Conservation (phyloP, 345 rosid genomes). For the Bruguiera parviflora region DNA sequence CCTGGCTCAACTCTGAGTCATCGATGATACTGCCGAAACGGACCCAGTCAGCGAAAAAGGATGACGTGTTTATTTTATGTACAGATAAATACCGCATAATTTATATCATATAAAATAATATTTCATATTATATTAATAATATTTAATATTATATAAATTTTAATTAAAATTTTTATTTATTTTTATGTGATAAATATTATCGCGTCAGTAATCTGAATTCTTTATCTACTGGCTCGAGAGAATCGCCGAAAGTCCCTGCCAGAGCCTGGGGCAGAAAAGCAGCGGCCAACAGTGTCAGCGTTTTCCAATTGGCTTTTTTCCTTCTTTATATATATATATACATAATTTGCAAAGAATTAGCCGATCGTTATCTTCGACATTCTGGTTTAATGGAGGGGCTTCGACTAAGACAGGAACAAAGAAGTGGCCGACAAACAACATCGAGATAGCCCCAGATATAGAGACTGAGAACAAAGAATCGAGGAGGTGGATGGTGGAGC, state of each 20-base stretch:
- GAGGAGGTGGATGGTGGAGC: not conserved
- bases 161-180: no score
- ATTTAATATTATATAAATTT: no score
- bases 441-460: not conserved
- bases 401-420: not conserved
- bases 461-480: not conserved
- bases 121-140: no score
- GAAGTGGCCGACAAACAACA: not conserved
- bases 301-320: conserved; percentile 7
- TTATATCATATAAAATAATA: no score
- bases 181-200: no score
- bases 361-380: not conserved
- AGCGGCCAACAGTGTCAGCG: not conserved
- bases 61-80: no score
- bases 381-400: not conserved
- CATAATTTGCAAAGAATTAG: not conserved
- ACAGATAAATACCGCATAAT: no score
- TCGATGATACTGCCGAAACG: no score
- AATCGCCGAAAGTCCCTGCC: conserved; percentile 11
- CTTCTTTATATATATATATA: no score
- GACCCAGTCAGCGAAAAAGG: no score
- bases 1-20: no score
- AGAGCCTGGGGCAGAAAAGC: not conserved
- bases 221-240: not conserved
- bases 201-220: no score